Percentiles rank a stretch among this genome's conserved stretches.
These are phyloP conservation scores for Pyrenochaeta sp. DNA, from an alignment of 2,329 filamentous ascomycete species.

Conservation along the genomic window DNA sequence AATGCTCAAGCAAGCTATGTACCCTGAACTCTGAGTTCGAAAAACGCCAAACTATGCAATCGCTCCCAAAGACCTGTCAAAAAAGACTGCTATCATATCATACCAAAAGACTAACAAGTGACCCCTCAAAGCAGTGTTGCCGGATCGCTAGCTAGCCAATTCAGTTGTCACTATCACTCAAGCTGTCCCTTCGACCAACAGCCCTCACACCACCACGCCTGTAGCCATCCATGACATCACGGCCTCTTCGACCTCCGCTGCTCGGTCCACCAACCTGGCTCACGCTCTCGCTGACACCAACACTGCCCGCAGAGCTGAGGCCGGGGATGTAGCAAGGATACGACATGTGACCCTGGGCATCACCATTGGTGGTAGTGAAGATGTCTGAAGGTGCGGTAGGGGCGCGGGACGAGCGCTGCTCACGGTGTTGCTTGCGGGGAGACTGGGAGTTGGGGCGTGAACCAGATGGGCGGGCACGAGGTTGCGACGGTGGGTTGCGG, in stretches of 20 bases:
- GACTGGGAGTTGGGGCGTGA: slow-evolving; percentile 43
- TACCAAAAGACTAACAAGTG: not conserved
- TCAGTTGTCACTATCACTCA: slow-evolving; percentile 60
- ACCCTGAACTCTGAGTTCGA: no score
- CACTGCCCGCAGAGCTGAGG: slow-evolving; percentile 51
- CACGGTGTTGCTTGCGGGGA: slow-evolving; percentile 44
- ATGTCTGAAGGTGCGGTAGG: slow-evolving; percentile 38
- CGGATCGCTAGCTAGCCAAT: no score
- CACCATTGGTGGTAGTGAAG: slow-evolving; percentile 50
- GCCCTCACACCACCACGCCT: slow-evolving; percentile 50
- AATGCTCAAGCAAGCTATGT: not conserved
- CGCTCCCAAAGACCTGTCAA: not conserved
- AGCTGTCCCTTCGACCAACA: slow-evolving; percentile 57
- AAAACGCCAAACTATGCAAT: slow-evolving; percentile 5
- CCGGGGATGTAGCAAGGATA: slow-evolving; percentile 66
- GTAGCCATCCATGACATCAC: slow-evolving; percentile 55
- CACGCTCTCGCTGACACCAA: slow-evolving; percentile 47
- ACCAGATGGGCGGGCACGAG: slow-evolving; percentile 28
- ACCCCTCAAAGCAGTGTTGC: no score
- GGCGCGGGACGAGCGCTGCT: slow-evolving; percentile 38
- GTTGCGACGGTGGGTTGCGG: slow-evolving; percentile 17
- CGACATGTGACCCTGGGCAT: slow-evolving; percentile 58
- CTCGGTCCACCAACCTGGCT: slow-evolving; percentile 50
- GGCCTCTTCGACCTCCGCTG: slow-evolving; percentile 31
- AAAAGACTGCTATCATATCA: no score